Conservation (phyloP, 768 basidiomycete species). For the Gloeostereum incarnatum region DNA sequence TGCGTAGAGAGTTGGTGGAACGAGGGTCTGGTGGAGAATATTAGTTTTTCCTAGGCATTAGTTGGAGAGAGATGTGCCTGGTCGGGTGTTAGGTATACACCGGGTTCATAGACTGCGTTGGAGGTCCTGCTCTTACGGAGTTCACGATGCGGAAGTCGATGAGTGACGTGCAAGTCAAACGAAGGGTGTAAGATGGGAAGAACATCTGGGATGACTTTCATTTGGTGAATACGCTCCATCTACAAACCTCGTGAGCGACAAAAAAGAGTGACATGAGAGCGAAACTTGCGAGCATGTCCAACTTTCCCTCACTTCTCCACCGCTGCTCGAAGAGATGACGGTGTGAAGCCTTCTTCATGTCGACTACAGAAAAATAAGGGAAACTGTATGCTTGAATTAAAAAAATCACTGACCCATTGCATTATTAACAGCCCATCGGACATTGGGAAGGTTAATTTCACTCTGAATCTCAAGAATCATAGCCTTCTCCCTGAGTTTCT, state of each 20-base stretch:
- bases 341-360: constrained; percentile 61
- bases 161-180: constrained; percentile 60
- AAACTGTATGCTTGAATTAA: too few species aligned
- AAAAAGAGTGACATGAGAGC: neutral
- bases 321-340: constrained; percentile 75
- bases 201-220: constrained; percentile 86
- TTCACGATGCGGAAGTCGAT: too few species aligned
- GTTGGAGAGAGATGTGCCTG: neutral
- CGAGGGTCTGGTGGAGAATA: constrained; percentile 42
- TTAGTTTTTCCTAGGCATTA: too few species aligned
- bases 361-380: constrained; percentile 27
- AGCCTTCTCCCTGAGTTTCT: constrained; percentile 37
- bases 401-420: constrained; percentile 56
- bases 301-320: constrained; percentile 78
- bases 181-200: constrained; percentile 63
- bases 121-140: too few species aligned
- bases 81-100: neutral
- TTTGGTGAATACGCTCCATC: constrained; percentile 92
- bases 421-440: constrained; percentile 70
- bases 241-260: constrained; percentile 16
- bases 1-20: constrained; percentile 55
- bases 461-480: constrained; percentile 69
- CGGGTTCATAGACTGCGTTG: neutral
- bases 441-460: constrained; percentile 74
- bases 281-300: constrained; percentile 71